phyloP scores from a whole-genome alignment of 495 filamentous ascomycete species.

The Penicillium bovifimosum region DNA sequence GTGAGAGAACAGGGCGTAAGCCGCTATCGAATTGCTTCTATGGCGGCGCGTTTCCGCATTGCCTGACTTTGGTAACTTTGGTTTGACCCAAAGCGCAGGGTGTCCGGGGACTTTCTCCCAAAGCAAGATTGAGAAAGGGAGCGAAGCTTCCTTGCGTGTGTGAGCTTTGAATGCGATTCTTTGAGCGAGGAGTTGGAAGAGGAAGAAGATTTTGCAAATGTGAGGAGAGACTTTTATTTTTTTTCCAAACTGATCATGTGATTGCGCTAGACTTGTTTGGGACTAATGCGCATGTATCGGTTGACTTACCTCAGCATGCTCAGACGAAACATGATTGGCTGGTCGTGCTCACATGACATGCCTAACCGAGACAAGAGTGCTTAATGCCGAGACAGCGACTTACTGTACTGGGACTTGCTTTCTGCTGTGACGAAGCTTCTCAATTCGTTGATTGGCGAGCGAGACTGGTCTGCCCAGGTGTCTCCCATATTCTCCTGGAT shows the following conservation, averaged over 20 bases:
- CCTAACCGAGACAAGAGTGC: too few species aligned
- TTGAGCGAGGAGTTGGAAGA: conserved; percentile 83
- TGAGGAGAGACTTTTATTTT: conserved; percentile 17
- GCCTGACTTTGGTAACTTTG: conserved; percentile 41
- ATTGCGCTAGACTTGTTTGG: conserved; percentile 16
- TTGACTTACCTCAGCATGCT: too few species aligned
- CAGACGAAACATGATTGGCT: too few species aligned
- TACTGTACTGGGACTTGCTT: too few species aligned
- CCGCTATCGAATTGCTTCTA: conserved; percentile 88
- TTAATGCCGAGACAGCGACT: too few species aligned
- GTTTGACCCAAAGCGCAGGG: conserved; percentile 43
- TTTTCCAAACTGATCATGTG: conserved; percentile 19
- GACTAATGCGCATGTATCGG: conserved; percentile 9
- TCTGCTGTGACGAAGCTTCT: too few species aligned
- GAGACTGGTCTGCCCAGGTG: too few species aligned
- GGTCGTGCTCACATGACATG: too few species aligned
- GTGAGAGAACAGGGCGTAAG: conserved; percentile 52
- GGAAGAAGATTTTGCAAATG: conserved; percentile 12
- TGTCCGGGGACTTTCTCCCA: conserved; percentile 99
- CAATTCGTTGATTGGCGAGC: too few species aligned
- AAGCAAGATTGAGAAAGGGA: conserved; percentile 54
- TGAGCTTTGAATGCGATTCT: conserved; percentile 99
- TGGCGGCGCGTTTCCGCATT: conserved; percentile 97
- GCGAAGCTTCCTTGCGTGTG: conserved; percentile 63
- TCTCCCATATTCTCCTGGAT: too few species aligned